Percentiles rank a stretch among this genome's conserved stretches.
phyloP scores from a whole-genome alignment of 2,329 filamentous ascomycete species.

The Gnomoniopsis sp. region DNA sequence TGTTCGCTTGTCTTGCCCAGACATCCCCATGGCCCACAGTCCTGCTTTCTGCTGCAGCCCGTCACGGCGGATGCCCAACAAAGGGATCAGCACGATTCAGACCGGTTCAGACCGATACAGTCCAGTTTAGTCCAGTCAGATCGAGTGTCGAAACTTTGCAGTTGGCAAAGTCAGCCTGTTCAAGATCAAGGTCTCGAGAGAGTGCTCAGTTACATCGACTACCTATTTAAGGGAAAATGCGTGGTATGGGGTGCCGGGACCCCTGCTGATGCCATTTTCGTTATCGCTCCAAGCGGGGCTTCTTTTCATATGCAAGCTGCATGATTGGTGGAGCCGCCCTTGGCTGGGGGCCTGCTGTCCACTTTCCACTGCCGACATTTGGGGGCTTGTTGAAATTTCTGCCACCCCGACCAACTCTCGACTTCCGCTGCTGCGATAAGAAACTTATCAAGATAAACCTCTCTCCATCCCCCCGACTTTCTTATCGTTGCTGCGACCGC shows the following conservation, averaged over 20 bases:
- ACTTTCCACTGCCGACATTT: background rate
- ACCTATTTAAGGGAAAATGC: background rate
- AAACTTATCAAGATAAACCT: constrained; percentile 5
- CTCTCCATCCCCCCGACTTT: constrained; percentile 1
- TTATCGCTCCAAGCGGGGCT: background rate
- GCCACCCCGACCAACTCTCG: no score
- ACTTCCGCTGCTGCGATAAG: background rate
- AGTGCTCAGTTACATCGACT: background rate
- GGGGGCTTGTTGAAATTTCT: background rate
- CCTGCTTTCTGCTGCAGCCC: background rate
- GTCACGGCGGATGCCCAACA: no score
- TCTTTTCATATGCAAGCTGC: background rate
- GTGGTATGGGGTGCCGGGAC: background rate
- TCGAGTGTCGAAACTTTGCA: no score
- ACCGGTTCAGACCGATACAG: no score
- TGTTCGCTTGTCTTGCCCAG: background rate
- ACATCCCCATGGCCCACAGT: background rate
- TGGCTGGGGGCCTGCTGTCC: background rate
- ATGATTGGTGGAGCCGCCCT: background rate
- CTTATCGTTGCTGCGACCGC: constrained; percentile 5
- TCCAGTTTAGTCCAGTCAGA: no score
- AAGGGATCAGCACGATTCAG: no score
- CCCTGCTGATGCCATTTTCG: background rate
- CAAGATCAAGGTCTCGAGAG: no score
- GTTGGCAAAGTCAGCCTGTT: no score